Evolutionary conservation across 2,329 filamentous ascomycete species (phyloP).

Genomic region (Chaetomiaceae sp.): DNA sequence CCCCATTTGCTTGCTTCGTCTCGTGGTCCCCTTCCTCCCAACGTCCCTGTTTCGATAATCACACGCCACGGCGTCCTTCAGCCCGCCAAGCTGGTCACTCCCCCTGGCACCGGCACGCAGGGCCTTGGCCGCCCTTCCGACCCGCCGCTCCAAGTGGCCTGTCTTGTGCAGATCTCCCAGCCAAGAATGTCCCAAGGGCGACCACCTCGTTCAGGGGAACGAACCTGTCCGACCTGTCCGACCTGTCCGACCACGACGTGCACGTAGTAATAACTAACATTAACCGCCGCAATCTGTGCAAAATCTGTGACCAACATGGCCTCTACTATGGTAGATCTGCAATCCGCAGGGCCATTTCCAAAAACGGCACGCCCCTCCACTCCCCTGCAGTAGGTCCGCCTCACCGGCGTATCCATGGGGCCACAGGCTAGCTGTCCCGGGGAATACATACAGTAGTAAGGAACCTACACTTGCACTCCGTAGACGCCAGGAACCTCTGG

Average conservation of each 20-base stretch:
- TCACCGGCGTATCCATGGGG: not conserved
- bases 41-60: not conserved
- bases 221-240: not conserved
- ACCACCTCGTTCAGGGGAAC: not conserved
- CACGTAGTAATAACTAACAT: too few relatives aligned
- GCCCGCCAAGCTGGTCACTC: not conserved
- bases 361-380: not conserved
- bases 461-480: not conserved
- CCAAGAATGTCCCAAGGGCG: slow-evolving; percentile 3
- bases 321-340: not conserved
- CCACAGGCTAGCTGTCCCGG: not conserved
- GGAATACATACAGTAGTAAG: not conserved
- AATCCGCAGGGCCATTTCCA: not conserved
- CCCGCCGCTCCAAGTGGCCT: slow-evolving; percentile 10
- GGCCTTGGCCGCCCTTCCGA: slow-evolving; percentile 1
- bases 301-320: not conserved
- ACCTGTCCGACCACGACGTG: too few relatives aligned
- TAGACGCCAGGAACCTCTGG: not conserved
- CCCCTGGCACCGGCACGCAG: not conserved
- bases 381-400: not conserved
- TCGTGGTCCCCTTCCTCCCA: not conserved
- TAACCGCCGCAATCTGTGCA: not conserved
- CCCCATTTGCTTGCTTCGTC: slow-evolving; percentile 11
- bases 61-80: not conserved
- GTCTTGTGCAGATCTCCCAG: slow-evolving; percentile 7